phyloP scores from a whole-genome alignment of 345 rosid genomes.

The Balakata baccata region DNA sequence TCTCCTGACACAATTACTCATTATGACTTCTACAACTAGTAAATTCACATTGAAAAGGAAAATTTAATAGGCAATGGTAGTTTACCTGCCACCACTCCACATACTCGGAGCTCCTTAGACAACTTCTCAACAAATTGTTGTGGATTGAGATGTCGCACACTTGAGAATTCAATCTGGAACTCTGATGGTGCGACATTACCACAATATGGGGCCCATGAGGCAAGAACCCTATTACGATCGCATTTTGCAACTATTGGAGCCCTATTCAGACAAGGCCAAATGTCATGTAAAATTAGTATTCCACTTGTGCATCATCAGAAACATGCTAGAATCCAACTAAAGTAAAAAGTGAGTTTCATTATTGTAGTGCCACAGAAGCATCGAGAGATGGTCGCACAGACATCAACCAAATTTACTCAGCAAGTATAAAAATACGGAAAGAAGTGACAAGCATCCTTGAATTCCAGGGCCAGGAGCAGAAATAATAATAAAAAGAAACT shows the following conservation, averaged over 20 bases:
- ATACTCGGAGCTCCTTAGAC: conserved; percentile 62
- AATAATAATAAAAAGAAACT: conserved; percentile 7
- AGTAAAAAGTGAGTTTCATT: neutral
- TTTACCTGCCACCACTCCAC: conserved; percentile 89
- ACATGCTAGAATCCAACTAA: neutral
- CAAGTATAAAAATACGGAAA: neutral
- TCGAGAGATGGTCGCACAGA: neutral
- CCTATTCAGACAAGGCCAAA: conserved; percentile 40
- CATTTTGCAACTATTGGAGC: conserved; percentile 81
- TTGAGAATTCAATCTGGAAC: conserved; percentile 62
- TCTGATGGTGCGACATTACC: conserved; percentile 61
- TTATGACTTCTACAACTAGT: conserved; percentile 2
- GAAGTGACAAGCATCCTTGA: neutral
- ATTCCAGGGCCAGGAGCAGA: neutral
- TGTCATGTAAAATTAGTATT: neutral
- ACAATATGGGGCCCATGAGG: conserved; percentile 76
- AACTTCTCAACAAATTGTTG: conserved; percentile 87
- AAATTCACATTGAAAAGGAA: neutral
- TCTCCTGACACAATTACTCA: conserved; percentile 48
- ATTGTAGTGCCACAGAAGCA: neutral
- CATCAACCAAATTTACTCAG: neutral
- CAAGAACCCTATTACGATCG: conserved; percentile 75
- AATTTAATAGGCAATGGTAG: neutral
- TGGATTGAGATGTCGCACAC: conserved; percentile 81
- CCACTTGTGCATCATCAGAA: neutral